Evolutionary conservation across 2,329 filamentous ascomycete genomes (phyloP), one percentile per base, ranked within the genome.

Genomic region (Aspergillus udagawae): DNA sequence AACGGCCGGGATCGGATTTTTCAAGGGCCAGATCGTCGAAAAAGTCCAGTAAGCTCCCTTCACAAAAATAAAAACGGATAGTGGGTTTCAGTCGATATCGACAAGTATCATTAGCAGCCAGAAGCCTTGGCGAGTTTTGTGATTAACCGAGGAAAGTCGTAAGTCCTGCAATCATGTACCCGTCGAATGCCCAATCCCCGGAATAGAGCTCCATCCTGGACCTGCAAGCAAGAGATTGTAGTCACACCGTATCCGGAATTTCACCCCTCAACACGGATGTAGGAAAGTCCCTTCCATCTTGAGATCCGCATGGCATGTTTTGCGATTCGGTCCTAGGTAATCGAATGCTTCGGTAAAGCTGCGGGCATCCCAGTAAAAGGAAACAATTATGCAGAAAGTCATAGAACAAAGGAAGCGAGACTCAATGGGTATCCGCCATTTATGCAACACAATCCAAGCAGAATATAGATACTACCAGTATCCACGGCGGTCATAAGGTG

Each of bases 131-230:
- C 14, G 23, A n/a, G 14, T 7, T 47, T 10, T 27, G 44, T 14
- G 23, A 27, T 47, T 14, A 47, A 23, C 21, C 3, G 27, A 27
- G 21, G 44, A 47, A 47, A 59, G 6, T 62, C 44, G 20, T 42
- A 23, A 50, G 61, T 51, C 9, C 23, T 7, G 10, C 52, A 49
- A 52, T 67, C 54, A 28, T 58, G 55, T 1, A 66, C 65, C 38
- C 61, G 28, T 65, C 63, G 5, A 86, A 73, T 84, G 84, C 86
- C 54, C 70, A 60, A 49, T 76, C 74, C 83, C 84, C 86, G 57
- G 80, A 73, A 0, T 71, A 59, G 29, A 49, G 50, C 4, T 48
- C 57, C 20, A 53, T 56, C 25, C 41, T 48, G 10, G 57, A 59
- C 27, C 20, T 54, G 20, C 42, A 52, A 23, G 27, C 23, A 10